Base-by-base conservation (phyloP, 2,329 filamentous ascomycete species). In the Microcyclospora tardicrescens region DNA sequence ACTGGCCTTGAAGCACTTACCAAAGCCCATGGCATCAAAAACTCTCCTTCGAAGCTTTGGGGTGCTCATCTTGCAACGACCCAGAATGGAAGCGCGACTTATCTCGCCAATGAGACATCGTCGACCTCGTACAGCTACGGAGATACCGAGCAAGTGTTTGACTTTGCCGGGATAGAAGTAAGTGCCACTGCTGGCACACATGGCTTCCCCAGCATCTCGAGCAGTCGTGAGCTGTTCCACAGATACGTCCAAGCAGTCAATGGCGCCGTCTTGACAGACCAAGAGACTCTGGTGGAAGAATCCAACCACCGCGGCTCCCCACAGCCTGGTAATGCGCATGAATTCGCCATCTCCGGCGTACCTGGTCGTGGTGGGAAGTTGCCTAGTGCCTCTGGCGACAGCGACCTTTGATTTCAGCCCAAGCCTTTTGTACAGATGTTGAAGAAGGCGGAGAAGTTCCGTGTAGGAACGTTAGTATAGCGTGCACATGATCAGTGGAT, bases 1-100 rank as follows among this genome's bases (percentile, higher is more conserved):
- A 74, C 68, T 0, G 75, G 75, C 2, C 59, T 80, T 2, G 73
- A 80, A 45, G 71, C 69, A 0, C 79, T 79, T 46, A 48, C 59
- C 16, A 46, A 52, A 4, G 36, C 55, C 0, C 44, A 34, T 16
- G 36, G 34, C 9, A 16, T 38, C 13, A 19, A 37, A 12, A 15
- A 28, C 4, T 16, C 33, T 4, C 36, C 34, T 10, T 38, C 47
- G 6, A 30, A 44, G 2, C 58, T 66, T 43, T 43, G 51, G 13
- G 67, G 65, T 6, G 59, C 66, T 0, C 48, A 54, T 2, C 51
- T 75, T 9, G 54, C 51, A 2, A 81, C 76, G 1, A 66, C 54
- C 31, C 72, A 77, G 44, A 71, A 73, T 30, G 77, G 76, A 27
- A 70, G 65, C 5, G 78, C 75, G 5, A 59, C 53, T 24, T 81